Percentiles rank a stretch among this genome's conserved stretches.
These are phyloP conservation scores for Zygosaccharomyces lentus DNA, from an alignment of 805 yeast species.

Conservation along the genomic window DNA sequence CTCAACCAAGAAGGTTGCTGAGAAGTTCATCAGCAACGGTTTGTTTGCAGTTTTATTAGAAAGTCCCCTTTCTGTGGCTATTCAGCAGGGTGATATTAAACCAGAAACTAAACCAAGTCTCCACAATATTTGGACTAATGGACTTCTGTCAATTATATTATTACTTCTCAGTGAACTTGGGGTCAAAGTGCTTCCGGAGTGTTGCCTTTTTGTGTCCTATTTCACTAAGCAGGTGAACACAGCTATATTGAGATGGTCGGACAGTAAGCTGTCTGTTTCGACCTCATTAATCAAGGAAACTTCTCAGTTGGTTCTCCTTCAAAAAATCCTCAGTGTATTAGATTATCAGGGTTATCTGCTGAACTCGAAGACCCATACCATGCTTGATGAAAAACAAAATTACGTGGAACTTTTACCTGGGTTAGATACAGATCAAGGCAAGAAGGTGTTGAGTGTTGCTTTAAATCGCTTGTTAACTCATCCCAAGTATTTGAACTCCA, in stretches of 20 bases:
- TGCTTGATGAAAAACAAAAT: slow-evolving; percentile 16
- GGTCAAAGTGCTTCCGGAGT: slow-evolving; percentile 56
- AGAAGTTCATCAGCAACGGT: slow-evolving; percentile 58
- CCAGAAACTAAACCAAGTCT: slow-evolving; percentile 50
- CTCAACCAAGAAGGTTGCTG: slow-evolving; percentile 58
- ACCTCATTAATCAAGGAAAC: slow-evolving; percentile 59
- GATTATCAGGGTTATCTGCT: slow-evolving; percentile 48
- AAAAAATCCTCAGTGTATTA: slow-evolving; percentile 51
- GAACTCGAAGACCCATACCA: slow-evolving; percentile 18
- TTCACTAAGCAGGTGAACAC: slow-evolving; percentile 63
- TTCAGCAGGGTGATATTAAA: slow-evolving; percentile 61
- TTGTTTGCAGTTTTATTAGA: slow-evolving; percentile 65
- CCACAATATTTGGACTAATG: slow-evolving; percentile 83
- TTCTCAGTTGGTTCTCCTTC: slow-evolving; percentile 61
- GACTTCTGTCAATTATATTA: slow-evolving; percentile 65
- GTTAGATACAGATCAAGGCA: slow-evolving; percentile 53
- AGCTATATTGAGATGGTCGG: slow-evolving; percentile 66
- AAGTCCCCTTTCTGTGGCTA: slow-evolving; percentile 61
- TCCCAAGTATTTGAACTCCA: slow-evolving; percentile 73
- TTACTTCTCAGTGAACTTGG: slow-evolving; percentile 61
- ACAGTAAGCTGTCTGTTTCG: slow-evolving; percentile 39
- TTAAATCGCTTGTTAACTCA: slow-evolving; percentile 75
- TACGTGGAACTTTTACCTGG: slow-evolving; percentile 47
- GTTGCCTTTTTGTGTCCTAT: slow-evolving; percentile 55
- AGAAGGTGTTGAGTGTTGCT: slow-evolving; percentile 55